These are phyloP conservation scores for Diaporthe nobilis DNA, from an alignment of 2,329 filamentous ascomycete species.

Conservation along the genomic window DNA sequence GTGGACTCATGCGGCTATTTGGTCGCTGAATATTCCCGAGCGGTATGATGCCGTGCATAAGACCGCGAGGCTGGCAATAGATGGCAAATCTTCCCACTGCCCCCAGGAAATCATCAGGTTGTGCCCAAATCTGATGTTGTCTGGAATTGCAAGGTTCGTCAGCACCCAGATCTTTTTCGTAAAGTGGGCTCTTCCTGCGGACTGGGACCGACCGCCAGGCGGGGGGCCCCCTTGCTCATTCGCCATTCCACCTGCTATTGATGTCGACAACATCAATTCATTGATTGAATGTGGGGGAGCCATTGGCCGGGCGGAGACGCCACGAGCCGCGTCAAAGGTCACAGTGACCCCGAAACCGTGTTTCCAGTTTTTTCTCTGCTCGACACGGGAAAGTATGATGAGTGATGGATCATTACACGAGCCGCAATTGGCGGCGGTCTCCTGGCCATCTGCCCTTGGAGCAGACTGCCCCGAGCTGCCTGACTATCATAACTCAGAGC, in stretches of 20 bases:
- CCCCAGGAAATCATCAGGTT: constrained; percentile 16
- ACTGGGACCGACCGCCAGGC: constrained; percentile 13
- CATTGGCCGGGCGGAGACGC: constrained; percentile 12
- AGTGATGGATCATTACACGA: constrained; percentile 26
- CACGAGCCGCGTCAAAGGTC: constrained; percentile 30
- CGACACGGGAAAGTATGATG: constrained; percentile 29
- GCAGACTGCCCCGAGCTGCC: neutral
- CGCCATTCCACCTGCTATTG: neutral
- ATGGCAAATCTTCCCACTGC: constrained; percentile 1
- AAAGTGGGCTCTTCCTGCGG: constrained; percentile 16
- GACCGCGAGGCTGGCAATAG: neutral
- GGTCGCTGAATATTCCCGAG: constrained; percentile 14
- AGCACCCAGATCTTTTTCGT: constrained; percentile 31
- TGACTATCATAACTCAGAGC: neutral
- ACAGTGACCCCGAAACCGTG: constrained; percentile 30
- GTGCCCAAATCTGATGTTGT: constrained; percentile 32
- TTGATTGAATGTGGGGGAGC: constrained; percentile 22
- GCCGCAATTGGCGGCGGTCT: constrained; percentile 28
- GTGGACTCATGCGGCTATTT: constrained; percentile 33
- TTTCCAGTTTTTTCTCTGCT: constrained; percentile 6
- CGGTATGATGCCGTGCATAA: neutral
- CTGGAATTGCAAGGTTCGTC: constrained; percentile 17
- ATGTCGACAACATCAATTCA: neutral
- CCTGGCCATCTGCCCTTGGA: neutral
- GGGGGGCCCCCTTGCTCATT: constrained; percentile 8